Evolutionary conservation across 805 yeast species (phyloP).

Genomic region (Tetrapisispora pingtungensis): DNA sequence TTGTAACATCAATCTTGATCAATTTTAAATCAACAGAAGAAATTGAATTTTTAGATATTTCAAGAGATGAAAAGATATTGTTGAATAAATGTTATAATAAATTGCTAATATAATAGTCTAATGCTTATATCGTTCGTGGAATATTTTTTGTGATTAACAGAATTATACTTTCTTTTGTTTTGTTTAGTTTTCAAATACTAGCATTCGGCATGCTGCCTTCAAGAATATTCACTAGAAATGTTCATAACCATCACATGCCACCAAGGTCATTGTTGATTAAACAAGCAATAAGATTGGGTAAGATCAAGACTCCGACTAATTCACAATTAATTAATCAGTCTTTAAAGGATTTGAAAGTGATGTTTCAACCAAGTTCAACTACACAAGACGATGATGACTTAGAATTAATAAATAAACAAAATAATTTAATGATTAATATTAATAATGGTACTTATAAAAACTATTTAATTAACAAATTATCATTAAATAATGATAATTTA

Average conservation of each 20-base stretch:
- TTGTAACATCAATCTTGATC: too few relatives aligned
- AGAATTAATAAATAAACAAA: slow-evolving; percentile 5
- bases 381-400: slow-evolving; percentile 21
- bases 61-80: too few relatives aligned
- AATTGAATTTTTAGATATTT: too few relatives aligned
- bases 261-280: slow-evolving; percentile 16
- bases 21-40: too few relatives aligned
- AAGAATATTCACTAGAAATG: not conserved
- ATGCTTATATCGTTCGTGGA: too few relatives aligned
- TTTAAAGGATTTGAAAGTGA: slow-evolving; percentile 16
- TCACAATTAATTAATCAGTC: slow-evolving; percentile 9
- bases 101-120: too few relatives aligned
- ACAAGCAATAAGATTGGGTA: slow-evolving; percentile 14
- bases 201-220: not conserved
- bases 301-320: slow-evolving; percentile 3
- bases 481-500: slow-evolving; percentile 2
- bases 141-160: too few relatives aligned
- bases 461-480: slow-evolving; percentile 9
- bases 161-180: too few relatives aligned
- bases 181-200: too few relatives aligned
- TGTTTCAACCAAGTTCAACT: slow-evolving; percentile 18
- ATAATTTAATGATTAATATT: slow-evolving; percentile 5
- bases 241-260: slow-evolving; percentile 4
- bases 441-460: slow-evolving; percentile 11
- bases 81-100: too few relatives aligned